Conservation (phyloP, 2,329 filamentous ascomycete genomes). For the Botrytis elliptica region DNA sequence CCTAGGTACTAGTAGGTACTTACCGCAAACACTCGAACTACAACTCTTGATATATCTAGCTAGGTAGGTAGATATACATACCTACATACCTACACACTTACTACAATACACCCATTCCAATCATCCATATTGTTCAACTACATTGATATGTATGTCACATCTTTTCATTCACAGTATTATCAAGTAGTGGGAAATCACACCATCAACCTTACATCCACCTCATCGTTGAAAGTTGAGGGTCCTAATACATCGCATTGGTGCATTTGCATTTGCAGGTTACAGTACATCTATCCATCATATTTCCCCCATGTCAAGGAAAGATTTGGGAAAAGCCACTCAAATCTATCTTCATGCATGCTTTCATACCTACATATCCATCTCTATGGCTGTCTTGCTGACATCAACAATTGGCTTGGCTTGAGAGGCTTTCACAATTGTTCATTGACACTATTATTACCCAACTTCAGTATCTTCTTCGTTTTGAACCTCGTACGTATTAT, state of each 20-base stretch:
- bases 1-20: no score
- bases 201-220: background rate
- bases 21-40: background rate
- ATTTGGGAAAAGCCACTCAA: background rate
- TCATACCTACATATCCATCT: background rate
- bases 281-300: constrained; percentile 9
- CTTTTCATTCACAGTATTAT: background rate
- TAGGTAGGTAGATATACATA: no score
- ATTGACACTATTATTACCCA: background rate
- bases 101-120: no score
- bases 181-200: background rate
- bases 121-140: background rate
- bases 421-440: background rate
- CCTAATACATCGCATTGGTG: background rate
- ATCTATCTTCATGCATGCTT: background rate
- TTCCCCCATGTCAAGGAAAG: constrained; percentile 10
- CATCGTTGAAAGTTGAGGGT: background rate
- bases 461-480: background rate
- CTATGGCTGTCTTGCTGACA: constrained; percentile 1
- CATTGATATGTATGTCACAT: background rate
- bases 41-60: background rate
- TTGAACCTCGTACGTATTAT: background rate
- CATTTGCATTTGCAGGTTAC: constrained; percentile 13
- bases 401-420: constrained; percentile 7
- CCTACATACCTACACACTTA: no score